Evolutionary conservation across 345 rosid species (phyloP), one percentile per base, ranked within the genome.

Genomic region (Euphorbia tirucalli): DNA sequence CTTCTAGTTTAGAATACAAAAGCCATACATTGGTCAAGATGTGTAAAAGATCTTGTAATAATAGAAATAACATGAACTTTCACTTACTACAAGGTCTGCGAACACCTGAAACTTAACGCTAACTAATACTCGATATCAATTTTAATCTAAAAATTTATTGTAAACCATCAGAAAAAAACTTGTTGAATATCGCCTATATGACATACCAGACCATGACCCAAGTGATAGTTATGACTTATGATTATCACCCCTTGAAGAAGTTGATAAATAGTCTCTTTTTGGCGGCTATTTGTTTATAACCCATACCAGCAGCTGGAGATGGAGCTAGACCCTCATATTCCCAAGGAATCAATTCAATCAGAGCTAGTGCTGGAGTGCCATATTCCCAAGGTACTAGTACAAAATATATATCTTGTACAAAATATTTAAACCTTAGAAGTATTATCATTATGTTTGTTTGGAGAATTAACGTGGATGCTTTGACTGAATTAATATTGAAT

Each of bases 221-320:
- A 21, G n/a, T n/a, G n/a, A n/a, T n/a, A n/a, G n/a, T n/a, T n/a
- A n/a, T n/a, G n/a, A n/a, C 24, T 27, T 13, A 18, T 13, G 5
- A 19, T 7, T n/a, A 69, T 69, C 57, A 31, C 24, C 37, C 11
- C 52, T 48, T 27, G 21, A 24, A 32, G 28, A 61, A 31, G 41
- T 22, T 43, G 43, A 56, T 1, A 24, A 75, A 75, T 15, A 70
- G 74, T 35, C 74, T 70, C 9, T 24, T 70, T n/a, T 15, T 65
- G 35, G 69, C 55, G 22, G 30, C 2, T 18, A 11, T 13, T 39
- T 24, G 32, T 37, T 49, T 63, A 11, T 46, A 46, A 46, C 52
- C 52, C 16, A 16, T 46, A 13, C 14, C 52, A 1, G 52, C 52
- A 13, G 1, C 52, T 1, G 52, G 52, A 46, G 52, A 13, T 46